Evolutionary conservation across 2,329 filamentous ascomycete genomes (phyloP), one percentile per base, ranked within the genome.

Genomic region (Cryphonectria nitschkei): DNA sequence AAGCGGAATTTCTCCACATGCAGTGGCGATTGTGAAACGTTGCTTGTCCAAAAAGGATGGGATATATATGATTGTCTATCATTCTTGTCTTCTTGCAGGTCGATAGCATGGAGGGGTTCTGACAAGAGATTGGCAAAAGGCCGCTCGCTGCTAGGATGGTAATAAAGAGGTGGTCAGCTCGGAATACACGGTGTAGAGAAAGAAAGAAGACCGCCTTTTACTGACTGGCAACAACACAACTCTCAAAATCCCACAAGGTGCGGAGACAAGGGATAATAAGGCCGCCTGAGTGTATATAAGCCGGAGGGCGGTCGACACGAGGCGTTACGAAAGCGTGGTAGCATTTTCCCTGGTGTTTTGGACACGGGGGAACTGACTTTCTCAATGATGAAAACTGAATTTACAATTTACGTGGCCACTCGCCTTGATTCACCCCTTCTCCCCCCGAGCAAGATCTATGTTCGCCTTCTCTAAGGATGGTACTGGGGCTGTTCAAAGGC

Each of bases 271-370:
- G 22, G 9, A 61, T 8, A 37, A 34, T 16, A 34, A 61, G 32
- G 34, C 5, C 54, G 29, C 54, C 19, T 32, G 26, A 16, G 29
- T 58, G 54, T 58, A 61, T 16, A 61, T 61, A 61, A 13, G 19
- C 22, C 37, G 7, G 8, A 16, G 32, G 58, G 13, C 19, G 34
- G 32, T 61, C 58, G 58, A 11, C 11, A 61, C 32, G 58, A 61
- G 39, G 32, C 19, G 34, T 39, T 61, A 60, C 29, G 37, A 60
- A 50, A 9, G n/a, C 16, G 39, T 5, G 32, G 65, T 66, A 62
- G 63, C 56, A 61, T 60, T 64, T 60, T 61, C 41, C 52, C 41
- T 65, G 62, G 61, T 43, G 62, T 58, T 66, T 60, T 65, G 52
- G 54, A 7, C 34, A 19, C 46, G 19, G 16, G 32, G 52, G 39